Conservation (phyloP, 148 eudicot genomes). For the Heliosperma pusillum region DNA sequence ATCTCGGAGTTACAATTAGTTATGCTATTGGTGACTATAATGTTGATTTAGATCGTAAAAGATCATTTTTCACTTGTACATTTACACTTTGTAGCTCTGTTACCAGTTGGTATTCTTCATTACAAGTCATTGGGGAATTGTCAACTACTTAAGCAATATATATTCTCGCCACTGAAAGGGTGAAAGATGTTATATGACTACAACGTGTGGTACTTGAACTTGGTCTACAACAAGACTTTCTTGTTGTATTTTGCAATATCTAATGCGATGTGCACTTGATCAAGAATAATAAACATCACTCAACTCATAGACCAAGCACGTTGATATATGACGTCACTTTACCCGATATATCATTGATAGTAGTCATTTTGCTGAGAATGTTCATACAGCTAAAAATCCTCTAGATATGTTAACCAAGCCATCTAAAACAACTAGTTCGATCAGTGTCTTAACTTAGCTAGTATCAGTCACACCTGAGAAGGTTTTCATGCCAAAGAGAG, state of each 20-base stretch:
- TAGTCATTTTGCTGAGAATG: neutral
- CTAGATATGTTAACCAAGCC: neutral
- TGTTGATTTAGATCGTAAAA: too few species aligned
- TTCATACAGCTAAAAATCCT: neutral
- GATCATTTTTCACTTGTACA: too few species aligned
- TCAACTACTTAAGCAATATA: too few species aligned
- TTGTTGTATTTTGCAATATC: neutral
- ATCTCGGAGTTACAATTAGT: too few species aligned
- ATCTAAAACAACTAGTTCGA: neutral
- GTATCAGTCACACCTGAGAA: too few species aligned
- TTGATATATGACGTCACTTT: neutral
- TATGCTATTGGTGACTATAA: too few species aligned
- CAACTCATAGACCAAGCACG: conserved; percentile 1
- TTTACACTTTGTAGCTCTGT: too few species aligned
- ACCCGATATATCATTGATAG: neutral
- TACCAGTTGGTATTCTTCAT: too few species aligned
- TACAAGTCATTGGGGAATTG: too few species aligned
- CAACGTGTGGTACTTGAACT: neutral
- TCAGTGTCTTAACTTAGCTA: too few species aligned
- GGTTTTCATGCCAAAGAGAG: too few species aligned
- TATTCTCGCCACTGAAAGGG: neutral
- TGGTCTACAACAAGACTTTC: neutral
- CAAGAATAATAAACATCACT: neutral
- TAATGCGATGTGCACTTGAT: neutral
- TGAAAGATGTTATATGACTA: neutral